These are phyloP conservation scores for Fusarium siculi DNA, from an alignment of 2,329 filamentous ascomycete species.

Conservation along the genomic window DNA sequence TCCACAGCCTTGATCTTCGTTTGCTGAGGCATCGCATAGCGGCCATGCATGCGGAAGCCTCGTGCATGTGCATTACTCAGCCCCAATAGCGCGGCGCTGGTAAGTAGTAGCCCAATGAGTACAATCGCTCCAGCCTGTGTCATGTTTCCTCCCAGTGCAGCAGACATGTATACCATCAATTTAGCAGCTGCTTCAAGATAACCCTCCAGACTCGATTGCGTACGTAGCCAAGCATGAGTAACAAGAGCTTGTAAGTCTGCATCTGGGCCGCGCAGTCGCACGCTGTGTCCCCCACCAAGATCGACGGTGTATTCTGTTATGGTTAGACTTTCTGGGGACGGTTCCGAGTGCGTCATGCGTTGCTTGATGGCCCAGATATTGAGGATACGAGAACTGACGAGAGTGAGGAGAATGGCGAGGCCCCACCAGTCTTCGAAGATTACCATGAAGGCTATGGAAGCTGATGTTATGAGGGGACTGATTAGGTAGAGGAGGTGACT, in stretches of 20 bases:
- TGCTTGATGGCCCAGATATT: conserved; percentile 68
- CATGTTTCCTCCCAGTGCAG: conserved; percentile 65
- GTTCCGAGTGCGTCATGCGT: conserved; percentile 48
- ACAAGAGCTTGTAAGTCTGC: conserved; percentile 70
- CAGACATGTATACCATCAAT: conserved; percentile 67
- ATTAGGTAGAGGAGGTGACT: conserved; percentile 61
- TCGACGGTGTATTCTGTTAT: conserved; percentile 62
- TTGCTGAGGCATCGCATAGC: conserved; percentile 51
- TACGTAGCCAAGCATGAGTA: conserved; percentile 64
- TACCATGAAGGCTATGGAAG: conserved; percentile 56
- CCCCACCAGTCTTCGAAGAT: conserved; percentile 64
- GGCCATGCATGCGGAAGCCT: conserved; percentile 62
- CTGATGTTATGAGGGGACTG: conserved; percentile 58
- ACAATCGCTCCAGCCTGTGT: conserved; percentile 62
- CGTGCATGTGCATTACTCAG: conserved; percentile 63
- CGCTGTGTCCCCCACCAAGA: conserved; percentile 61
- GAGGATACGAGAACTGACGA: conserved; percentile 64
- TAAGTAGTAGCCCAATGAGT: conserved; percentile 61
- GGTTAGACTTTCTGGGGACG: conserved; percentile 15
- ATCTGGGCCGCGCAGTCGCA: conserved; percentile 63
- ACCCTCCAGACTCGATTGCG: conserved; percentile 61
- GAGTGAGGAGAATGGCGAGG: conserved; percentile 56
- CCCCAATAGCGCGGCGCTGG: conserved; percentile 64
- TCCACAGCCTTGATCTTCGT: not conserved
- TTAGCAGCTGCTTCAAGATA: conserved; percentile 65